Base-by-base conservation (phyloP, 768 basidiomycete genomes). In the Termitomyces titanicus region DNA sequence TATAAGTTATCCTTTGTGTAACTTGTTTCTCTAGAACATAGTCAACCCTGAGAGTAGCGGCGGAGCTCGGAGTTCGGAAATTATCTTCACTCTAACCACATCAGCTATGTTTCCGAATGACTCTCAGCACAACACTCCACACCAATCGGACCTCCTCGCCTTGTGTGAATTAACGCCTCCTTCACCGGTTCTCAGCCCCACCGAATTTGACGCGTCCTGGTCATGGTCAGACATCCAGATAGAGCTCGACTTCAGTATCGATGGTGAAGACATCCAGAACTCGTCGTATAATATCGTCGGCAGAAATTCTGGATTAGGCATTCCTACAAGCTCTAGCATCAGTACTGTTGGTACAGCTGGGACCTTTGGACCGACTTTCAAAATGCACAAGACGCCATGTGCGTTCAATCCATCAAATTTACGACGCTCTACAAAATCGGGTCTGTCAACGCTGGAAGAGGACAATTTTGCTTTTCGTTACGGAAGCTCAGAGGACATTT, bases 171-270 rank as follows among this genome's bases (percentile, higher is more conserved):
- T 80, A 34, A 56, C 64, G 13, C 79, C 75, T 25, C 76, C 78
- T 12, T 82, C 80, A 12, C 80, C 81, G 11, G 67, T 78, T 46
- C 61, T 80, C 53, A 73, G 62, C 22, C 67, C 78, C n/a, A 68
- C 68, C 43, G 64, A 68, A 24, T 56, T 79, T 45, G 55, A 67
- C 25, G 64, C 68, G 53, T 66, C 71, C 5, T 68, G 65, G 59
- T 76, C 76, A 27, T 79, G 77, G 33, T 78, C 74, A 31, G 74
- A 79, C 47, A 82, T 84, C 53, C 82, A 80, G n/a, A 71, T 84
- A 55, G 63, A 78, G 17, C 69, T 81, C 51, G 75, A 78, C 49
- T 58, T 65, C 40, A 43, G 42, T 35, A 13, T 50, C 29, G 54
- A 56, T 13, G 29, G 12, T 45, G 55, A 60, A 29, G 58, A 43